phyloP scores from a whole-genome alignment of 768 basidiomycete species.

The Trametes villosa region DNA sequence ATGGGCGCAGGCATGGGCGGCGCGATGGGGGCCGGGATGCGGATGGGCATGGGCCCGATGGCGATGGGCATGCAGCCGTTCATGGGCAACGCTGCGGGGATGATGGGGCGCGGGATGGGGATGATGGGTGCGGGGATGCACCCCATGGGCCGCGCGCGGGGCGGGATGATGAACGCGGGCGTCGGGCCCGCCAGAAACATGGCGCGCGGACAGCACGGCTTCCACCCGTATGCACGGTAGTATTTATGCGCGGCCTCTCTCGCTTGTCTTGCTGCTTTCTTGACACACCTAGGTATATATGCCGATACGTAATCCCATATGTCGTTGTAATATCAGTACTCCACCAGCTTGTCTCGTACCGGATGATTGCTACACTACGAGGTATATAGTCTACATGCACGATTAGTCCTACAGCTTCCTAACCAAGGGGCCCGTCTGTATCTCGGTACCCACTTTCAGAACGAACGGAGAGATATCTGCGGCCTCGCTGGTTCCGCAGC shows the following conservation, averaged over 20 bases:
- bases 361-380: conserved; percentile 25
- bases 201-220: conserved; percentile 73
- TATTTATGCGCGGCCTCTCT: neutral
- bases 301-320: conserved; percentile 21
- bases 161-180: conserved; percentile 51
- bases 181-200: conserved; percentile 71
- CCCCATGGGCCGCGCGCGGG: conserved; percentile 46
- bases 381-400: conserved; percentile 22
- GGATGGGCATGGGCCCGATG: conserved; percentile 31
- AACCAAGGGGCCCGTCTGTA: conserved; percentile 1
- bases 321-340: conserved; percentile 24
- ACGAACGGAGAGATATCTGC: conserved; percentile 78
- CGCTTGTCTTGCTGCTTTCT: conserved; percentile 6
- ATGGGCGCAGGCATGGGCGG: conserved; percentile 31
- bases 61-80: conserved; percentile 30
- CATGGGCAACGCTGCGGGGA: conserved; percentile 26
- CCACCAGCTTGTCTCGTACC: conserved; percentile 12
- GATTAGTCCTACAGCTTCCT: conserved; percentile 19
- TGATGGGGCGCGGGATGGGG: conserved; percentile 28
- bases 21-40: conserved; percentile 24
- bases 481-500: conserved; percentile 57
- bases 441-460: conserved; percentile 42
- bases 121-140: conserved; percentile 33
- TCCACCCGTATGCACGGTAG: conserved; percentile 77
- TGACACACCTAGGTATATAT: conserved; percentile 17